These are phyloP conservation scores for Alternaria brassicicola DNA, from an alignment of 2,329 filamentous ascomycete genomes.

Conservation along the genomic window DNA sequence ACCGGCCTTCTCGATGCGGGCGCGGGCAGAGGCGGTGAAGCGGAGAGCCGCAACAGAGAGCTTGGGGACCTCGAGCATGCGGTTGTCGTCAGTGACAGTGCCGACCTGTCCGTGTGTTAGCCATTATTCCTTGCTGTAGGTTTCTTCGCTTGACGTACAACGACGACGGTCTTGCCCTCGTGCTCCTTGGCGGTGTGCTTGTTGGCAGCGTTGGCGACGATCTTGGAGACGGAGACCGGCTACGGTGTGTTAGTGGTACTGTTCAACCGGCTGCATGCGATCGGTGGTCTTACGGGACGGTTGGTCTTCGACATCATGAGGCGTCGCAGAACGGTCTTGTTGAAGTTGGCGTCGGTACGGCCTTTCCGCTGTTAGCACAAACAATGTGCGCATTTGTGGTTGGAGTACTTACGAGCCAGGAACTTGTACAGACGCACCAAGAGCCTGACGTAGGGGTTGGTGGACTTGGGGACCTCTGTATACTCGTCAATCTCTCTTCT, in stretches of 20 bases:
- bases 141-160: constrained; percentile 54
- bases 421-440: constrained; percentile 99
- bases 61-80: constrained; percentile 82
- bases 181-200: constrained; percentile 60
- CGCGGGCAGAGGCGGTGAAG: constrained; percentile 95
- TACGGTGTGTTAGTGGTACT: constrained; percentile 28
- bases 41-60: constrained; percentile 90
- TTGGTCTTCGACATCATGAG: constrained; percentile 99
- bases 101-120: constrained; percentile 61
- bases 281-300: constrained; percentile 59
- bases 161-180: constrained; percentile 82
- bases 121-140: background rate
- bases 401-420: constrained; percentile 77
- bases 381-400: constrained; percentile 9
- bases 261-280: background rate
- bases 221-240: constrained; percentile 88
- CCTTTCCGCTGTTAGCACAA: constrained; percentile 59
- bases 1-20: constrained; percentile 89
- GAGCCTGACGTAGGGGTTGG: constrained; percentile 97
- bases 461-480: constrained; percentile 72
- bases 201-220: constrained; percentile 67
- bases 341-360: constrained; percentile 96
- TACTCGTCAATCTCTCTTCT: constrained; percentile 45
- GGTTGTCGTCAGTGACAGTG: constrained; percentile 98
- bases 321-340: constrained; percentile 96